Percentiles rank a stretch among this genome's conserved stretches.
These are phyloP conservation scores for Rhynchospora tenuis DNA, from an alignment of 176 grass and related monocot species.

Conservation along the genomic window DNA sequence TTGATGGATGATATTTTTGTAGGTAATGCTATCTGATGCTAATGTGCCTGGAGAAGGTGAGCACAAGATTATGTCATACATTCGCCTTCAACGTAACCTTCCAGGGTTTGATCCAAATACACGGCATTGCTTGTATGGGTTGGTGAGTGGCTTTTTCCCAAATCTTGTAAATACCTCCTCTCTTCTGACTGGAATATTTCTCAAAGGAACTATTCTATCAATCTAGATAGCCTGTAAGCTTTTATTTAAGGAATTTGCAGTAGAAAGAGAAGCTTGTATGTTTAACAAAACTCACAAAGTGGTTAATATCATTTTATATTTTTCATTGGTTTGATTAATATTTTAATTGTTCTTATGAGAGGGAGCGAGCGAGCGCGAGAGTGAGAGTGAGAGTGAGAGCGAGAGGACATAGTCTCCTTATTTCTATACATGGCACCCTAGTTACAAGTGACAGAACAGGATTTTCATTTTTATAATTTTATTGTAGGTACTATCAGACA, in stretches of 20 bases:
- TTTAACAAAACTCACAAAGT: not conserved
- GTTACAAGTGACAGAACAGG: not conserved
- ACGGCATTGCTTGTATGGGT: slow-evolving; percentile 80
- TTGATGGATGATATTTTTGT: slow-evolving; percentile 40
- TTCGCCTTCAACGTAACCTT: slow-evolving; percentile 76
- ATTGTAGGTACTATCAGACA: not conserved
- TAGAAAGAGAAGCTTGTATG: not conserved
- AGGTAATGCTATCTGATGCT: slow-evolving; percentile 96
- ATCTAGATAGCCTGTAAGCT: not conserved
- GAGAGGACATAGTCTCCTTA: not conserved
- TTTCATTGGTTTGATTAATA: not conserved
- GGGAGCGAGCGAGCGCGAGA: not conserved
- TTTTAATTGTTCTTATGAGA: not conserved
- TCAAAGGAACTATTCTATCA: not conserved
- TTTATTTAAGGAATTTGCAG: not conserved
- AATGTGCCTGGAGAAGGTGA: slow-evolving; percentile 97
- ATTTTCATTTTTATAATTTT: not conserved
- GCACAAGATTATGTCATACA: slow-evolving; percentile 98
- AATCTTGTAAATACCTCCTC: not conserved
- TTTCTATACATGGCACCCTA: not conserved
- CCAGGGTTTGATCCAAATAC: slow-evolving; percentile 92
- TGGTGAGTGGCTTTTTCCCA: slow-evolving; percentile 37
- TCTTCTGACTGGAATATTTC: not conserved
- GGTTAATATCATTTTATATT: not conserved
- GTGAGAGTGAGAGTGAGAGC: not conserved